A percentile compares a stretch with the other conserved stretches of the same genome.
phyloP scores from a whole-genome alignment of 1,284 basidiomycete genomes.

The Puccinia sorghi region DNA sequence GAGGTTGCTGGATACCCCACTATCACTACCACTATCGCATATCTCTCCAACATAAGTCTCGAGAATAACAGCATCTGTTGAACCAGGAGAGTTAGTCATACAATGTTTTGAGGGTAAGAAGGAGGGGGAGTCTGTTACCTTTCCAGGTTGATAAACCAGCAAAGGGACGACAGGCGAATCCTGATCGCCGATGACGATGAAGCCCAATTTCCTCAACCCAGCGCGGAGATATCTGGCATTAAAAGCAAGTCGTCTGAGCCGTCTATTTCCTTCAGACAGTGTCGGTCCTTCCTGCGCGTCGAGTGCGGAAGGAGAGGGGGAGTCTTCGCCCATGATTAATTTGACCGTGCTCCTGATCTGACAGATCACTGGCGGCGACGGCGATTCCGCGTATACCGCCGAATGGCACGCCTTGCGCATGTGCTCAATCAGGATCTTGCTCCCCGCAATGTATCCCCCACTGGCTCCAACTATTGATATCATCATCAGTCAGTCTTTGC shows the following conservation, averaged over 20 bases:
- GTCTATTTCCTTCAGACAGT: slow-evolving; percentile 56
- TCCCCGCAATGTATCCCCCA: slow-evolving; percentile 90
- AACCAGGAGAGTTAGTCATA: not conserved
- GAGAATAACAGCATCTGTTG: slow-evolving; percentile 56
- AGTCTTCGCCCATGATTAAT: slow-evolving; percentile 80
- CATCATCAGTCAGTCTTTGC: too few relatives aligned
- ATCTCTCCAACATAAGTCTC: slow-evolving; percentile 34
- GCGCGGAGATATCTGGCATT: slow-evolving; percentile 58
- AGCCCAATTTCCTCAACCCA: slow-evolving; percentile 59
- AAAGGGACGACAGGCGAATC: slow-evolving; percentile 56
- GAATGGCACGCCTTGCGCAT: slow-evolving; percentile 81
- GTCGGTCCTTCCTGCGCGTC: too few relatives aligned
- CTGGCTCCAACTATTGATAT: slow-evolving; percentile 83
- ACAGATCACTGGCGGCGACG: slow-evolving; percentile 84
- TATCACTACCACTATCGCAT: slow-evolving; percentile 56
- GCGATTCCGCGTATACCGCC: slow-evolving; percentile 84
- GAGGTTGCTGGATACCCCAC: slow-evolving; percentile 74
- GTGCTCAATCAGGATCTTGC: slow-evolving; percentile 74
- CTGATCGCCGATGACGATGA: slow-evolving; percentile 58
- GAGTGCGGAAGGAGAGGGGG: slow-evolving; percentile 7
- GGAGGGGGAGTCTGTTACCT: not conserved
- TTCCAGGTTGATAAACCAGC: slow-evolving; percentile 50
- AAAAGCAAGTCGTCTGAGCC: slow-evolving; percentile 58
- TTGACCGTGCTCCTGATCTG: slow-evolving; percentile 92
- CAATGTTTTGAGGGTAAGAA: not conserved